Conservation (phyloP, 1,284 basidiomycete species). For the Puccinia hordei region DNA sequence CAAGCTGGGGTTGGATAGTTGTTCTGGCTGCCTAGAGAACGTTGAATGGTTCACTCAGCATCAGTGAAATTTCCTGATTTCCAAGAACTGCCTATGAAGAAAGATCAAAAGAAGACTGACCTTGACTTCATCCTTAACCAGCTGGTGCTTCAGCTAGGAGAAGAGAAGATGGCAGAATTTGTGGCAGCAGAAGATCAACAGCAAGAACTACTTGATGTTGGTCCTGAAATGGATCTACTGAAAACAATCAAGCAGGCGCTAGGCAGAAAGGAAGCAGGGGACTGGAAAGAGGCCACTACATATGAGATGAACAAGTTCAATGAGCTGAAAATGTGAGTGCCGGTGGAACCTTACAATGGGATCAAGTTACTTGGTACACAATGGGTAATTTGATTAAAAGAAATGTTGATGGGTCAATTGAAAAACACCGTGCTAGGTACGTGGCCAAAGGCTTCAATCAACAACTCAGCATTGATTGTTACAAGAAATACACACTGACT, state of each 20-base stretch:
- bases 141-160: too few relatives aligned
- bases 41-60: too few relatives aligned
- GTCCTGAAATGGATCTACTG: neutral
- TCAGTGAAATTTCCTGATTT: too few relatives aligned
- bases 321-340: neutral
- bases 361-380: neutral
- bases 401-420: neutral
- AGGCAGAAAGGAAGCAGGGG: too few relatives aligned
- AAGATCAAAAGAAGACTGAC: too few relatives aligned
- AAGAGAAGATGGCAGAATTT: neutral
- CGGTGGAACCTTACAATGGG: neutral
- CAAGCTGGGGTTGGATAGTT: neutral
- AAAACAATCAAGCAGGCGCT: too few relatives aligned
- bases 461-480: neutral
- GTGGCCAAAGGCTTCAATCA: slow-evolving; percentile 15
- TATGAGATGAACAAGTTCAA: too few relatives aligned
- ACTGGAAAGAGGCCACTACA: too few relatives aligned
- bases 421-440: neutral
- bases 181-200: neutral
- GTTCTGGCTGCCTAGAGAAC: neutral
- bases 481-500: neutral
- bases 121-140: too few relatives aligned
- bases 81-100: too few relatives aligned
- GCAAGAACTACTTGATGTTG: neutral
- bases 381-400: too few relatives aligned